A percentile compares a stretch with the other conserved stretches of the same genome.
Conservation (phyloP, 441 rosid species). For the Euphorbia corollata region DNA sequence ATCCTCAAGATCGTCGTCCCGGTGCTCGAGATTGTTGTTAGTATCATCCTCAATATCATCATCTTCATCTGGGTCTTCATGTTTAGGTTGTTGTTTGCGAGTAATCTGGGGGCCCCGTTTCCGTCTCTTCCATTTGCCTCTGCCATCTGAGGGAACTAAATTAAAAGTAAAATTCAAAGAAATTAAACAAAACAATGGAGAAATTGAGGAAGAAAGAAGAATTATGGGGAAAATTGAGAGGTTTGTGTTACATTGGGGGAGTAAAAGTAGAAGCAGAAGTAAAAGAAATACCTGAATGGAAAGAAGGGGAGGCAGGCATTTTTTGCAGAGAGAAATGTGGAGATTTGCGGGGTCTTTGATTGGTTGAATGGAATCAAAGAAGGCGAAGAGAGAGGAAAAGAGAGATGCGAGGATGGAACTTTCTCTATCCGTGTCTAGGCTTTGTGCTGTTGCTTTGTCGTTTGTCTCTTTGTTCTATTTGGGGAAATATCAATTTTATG, state of each 20-base stretch:
- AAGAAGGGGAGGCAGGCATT: conserved; percentile 69
- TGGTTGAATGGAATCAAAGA: conserved; percentile 23
- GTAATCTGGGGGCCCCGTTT: conserved; percentile 46
- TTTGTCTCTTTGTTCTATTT: background rate
- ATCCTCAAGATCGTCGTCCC: conserved; percentile 28
- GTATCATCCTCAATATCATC: conserved; percentile 50
- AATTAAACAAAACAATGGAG: background rate
- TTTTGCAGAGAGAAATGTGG: conserved; percentile 32
- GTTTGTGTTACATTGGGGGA: conserved; percentile 10
- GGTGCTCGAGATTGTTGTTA: conserved; percentile 26
- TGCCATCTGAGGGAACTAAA: conserved; percentile 36
- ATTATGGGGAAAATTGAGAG: background rate
- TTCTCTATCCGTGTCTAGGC: background rate
- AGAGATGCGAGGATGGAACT: conserved; percentile 1
- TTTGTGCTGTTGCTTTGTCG: background rate
- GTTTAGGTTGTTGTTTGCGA: conserved; percentile 33
- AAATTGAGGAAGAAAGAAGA: background rate
- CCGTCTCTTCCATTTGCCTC: conserved; percentile 84
- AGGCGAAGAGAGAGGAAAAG: conserved; percentile 1
- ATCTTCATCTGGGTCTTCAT: conserved; percentile 28
- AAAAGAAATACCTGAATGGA: conserved; percentile 38
- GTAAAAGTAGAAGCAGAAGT: background rate
- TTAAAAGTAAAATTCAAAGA: background rate
- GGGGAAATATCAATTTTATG: too few species aligned
- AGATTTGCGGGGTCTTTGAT: conserved; percentile 34